A percentile compares a stretch with the other conserved stretches of the same genome.
Conservation (phyloP, 225 moss, liverwort and hornwort species). For the Asterella californica region DNA sequence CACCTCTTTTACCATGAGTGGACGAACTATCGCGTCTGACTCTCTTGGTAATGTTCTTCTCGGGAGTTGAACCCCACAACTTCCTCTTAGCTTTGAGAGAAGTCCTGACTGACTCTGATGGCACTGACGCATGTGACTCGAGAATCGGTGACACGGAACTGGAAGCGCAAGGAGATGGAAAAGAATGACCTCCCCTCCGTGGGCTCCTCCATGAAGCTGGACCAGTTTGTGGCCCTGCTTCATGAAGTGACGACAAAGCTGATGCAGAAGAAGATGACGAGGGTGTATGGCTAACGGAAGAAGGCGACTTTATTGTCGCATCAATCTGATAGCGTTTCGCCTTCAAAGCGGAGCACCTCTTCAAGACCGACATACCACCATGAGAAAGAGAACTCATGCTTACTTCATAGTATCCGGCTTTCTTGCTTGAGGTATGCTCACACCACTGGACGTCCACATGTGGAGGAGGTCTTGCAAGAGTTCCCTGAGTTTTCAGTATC, state of each 20-base stretch:
- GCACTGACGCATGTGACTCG: neutral
- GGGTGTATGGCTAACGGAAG: constrained; percentile 17
- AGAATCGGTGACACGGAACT: constrained; percentile 53
- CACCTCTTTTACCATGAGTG: neutral
- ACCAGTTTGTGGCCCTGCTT: neutral
- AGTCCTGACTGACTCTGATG: neutral
- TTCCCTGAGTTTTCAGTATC: constrained; percentile 90
- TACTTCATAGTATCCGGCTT: constrained; percentile 84
- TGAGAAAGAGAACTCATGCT: constrained; percentile 45
- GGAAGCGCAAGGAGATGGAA: constrained; percentile 4
- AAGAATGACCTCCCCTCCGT: neutral
- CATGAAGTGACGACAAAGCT: too few species aligned
- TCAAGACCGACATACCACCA: constrained; percentile 60
- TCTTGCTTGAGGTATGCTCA: constrained; percentile 55
- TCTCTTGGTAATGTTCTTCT: neutral
- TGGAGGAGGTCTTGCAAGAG: constrained; percentile 67
- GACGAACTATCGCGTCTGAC: constrained; percentile 17
- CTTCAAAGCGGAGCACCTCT: constrained; percentile 76
- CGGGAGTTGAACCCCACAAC: neutral
- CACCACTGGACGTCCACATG: constrained; percentile 65
- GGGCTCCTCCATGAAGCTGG: neutral
- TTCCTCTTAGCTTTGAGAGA: neutral
- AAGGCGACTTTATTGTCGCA: neutral
- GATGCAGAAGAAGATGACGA: constrained; percentile 19
- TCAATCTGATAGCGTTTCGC: constrained; percentile 60